phyloP scores from a whole-genome alignment of 2,329 filamentous ascomycete genomes.

The Epichloe baconii region DNA sequence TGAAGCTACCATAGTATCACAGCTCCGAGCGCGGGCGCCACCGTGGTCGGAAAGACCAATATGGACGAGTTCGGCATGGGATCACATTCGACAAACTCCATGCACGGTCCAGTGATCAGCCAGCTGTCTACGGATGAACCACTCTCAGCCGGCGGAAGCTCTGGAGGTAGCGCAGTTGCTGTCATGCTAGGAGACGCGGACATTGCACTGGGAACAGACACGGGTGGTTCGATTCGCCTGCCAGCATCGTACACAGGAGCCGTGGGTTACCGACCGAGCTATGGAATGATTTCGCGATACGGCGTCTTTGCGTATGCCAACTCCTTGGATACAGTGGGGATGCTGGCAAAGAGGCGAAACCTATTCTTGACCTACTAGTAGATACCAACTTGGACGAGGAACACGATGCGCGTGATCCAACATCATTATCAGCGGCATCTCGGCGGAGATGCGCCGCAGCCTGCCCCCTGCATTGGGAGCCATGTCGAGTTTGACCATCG shows the following conservation, averaged over 20 bases:
- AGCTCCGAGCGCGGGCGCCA: constrained; percentile 51
- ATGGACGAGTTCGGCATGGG: constrained; percentile 97
- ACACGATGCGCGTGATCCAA: constrained; percentile 62
- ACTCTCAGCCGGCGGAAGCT: constrained; percentile 74
- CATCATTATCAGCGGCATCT: constrained; percentile 46
- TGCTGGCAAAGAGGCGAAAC: constrained; percentile 47
- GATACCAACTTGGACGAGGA: constrained; percentile 34
- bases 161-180: constrained; percentile 82
- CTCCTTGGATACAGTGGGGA: constrained; percentile 79
- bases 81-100: constrained; percentile 63
- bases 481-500: constrained; percentile 31
- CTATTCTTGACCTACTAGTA: constrained; percentile 37
- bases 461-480: constrained; percentile 12
- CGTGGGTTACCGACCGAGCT: constrained; percentile 83
- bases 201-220: constrained; percentile 79
- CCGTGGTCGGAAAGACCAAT: constrained; percentile 69
- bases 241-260: constrained; percentile 78
- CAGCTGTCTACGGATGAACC: constrained; percentile 22
- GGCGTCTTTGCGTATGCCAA: constrained; percentile 89
- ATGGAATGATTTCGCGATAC: constrained; percentile 73
- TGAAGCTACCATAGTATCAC: constrained; percentile 65
- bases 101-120: constrained; percentile 51
- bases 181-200: constrained; percentile 49
- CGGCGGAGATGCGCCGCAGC: constrained; percentile 34
- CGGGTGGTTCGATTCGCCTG: constrained; percentile 75